These are phyloP conservation scores for Populus davidiana DNA, from an alignment of 345 rosid genomes.

Conservation along the genomic window DNA sequence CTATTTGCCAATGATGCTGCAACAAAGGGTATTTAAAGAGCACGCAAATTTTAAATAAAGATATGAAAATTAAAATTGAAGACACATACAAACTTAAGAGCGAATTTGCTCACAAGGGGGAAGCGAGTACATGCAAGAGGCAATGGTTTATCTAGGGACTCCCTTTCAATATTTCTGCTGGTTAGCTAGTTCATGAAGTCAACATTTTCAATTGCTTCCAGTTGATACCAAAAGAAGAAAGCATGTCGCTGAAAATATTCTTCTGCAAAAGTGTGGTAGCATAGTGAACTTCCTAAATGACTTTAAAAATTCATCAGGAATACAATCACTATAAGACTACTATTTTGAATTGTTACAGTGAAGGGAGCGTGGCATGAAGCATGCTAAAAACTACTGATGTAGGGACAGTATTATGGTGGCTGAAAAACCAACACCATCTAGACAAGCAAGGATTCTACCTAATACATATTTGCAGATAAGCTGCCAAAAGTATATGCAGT, in stretches of 20 bases:
- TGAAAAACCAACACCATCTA: background rate
- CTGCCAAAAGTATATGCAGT: background rate
- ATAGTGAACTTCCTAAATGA: background rate
- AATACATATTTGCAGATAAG: background rate
- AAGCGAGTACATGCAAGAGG: background rate
- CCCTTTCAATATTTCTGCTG: background rate
- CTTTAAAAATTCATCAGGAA: background rate
- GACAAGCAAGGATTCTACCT: background rate
- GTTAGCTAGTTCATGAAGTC: background rate
- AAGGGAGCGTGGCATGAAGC: background rate
- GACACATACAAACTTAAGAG: background rate
- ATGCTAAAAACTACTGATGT: background rate
- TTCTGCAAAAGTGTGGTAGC: background rate
- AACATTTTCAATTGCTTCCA: background rate
- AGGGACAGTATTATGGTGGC: background rate
- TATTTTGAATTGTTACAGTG: background rate
- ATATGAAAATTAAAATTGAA: background rate
- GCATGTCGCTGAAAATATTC: background rate
- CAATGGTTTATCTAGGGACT: background rate
- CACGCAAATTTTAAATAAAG: background rate
- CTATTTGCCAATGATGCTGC: conserved; percentile 58
- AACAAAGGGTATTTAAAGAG: conserved; percentile 7
- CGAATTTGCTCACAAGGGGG: background rate
- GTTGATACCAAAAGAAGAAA: background rate
- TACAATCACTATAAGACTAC: background rate